These are phyloP conservation scores for Aristolochia contorta DNA, from an alignment of 164 flowering plant genomes.

Conservation along the genomic window DNA sequence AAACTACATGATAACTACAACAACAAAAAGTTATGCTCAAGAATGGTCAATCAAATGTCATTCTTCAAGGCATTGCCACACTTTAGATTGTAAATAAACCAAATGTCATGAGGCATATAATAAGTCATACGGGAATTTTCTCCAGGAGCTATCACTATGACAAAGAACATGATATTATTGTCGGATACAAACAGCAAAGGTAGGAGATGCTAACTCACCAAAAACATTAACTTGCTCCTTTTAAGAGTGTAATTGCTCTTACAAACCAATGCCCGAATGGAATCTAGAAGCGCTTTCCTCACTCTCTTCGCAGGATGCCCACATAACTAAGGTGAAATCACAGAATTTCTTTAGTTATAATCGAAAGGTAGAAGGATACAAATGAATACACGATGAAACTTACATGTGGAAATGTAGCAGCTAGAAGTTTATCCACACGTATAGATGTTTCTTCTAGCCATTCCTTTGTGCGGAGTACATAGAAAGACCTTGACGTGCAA, in stretches of 20 bases:
- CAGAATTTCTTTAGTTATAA: not conserved
- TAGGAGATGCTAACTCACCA: conserved; percentile 37
- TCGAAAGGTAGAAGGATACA: not conserved
- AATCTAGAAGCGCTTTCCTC: conserved; percentile 56
- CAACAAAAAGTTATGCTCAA: too few species aligned
- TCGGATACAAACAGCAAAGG: too few species aligned
- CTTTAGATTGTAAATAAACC: too few species aligned
- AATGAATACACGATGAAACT: conserved; percentile 5
- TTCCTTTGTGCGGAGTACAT: conserved; percentile 65
- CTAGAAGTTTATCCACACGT: conserved; percentile 60
- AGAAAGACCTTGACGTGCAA: conserved; percentile 25
- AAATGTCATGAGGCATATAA: too few species aligned
- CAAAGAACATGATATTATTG: too few species aligned
- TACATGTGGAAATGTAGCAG: conserved; percentile 78
- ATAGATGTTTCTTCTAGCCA: conserved; percentile 69
- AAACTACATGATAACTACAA: too few species aligned
- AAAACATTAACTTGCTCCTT: conserved; percentile 63
- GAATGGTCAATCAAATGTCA: too few species aligned
- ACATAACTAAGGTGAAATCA: conserved; percentile 42
- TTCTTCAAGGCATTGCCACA: too few species aligned
- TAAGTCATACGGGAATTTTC: too few species aligned
- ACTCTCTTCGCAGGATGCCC: conserved; percentile 64
- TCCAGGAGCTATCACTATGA: too few species aligned
- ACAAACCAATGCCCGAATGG: conserved; percentile 48
- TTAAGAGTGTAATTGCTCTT: conserved; percentile 49